Percentiles rank a stretch among this genome's conserved stretches.
phyloP scores from a whole-genome alignment of 2,329 filamentous ascomycete species.

The Aspergillus sp. region DNA sequence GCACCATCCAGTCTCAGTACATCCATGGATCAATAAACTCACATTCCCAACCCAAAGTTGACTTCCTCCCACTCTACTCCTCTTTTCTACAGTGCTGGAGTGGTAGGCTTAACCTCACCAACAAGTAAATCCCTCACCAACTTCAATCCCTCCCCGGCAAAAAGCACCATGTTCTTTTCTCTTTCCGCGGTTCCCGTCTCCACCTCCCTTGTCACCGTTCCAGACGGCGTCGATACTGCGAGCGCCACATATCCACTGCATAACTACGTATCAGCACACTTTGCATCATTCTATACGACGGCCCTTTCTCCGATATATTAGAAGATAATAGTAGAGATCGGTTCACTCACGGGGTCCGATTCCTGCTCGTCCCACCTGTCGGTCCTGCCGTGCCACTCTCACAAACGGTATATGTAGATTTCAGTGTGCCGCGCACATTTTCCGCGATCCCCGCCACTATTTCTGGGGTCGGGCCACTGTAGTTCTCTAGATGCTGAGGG shows the following conservation, averaged over 20 bases:
- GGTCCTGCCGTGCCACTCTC: constrained; percentile 68
- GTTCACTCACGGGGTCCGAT: constrained; percentile 55
- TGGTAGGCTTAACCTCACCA: constrained; percentile 13
- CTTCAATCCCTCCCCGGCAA: constrained; percentile 60
- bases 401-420: constrained; percentile 58
- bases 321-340: neutral
- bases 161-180: constrained; percentile 64
- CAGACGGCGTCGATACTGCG: constrained; percentile 58
- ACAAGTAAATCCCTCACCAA: constrained; percentile 60
- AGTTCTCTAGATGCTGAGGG: constrained; percentile 51
- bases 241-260: constrained; percentile 63
- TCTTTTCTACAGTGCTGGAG: neutral
- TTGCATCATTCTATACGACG: no score
- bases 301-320: no score
- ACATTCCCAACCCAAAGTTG: no score
- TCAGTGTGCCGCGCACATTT: constrained; percentile 57
- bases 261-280: constrained; percentile 1
- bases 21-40: no score
- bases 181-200: constrained; percentile 59
- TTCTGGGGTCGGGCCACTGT: constrained; percentile 61
- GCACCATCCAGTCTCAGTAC: no score
- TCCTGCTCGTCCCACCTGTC: constrained; percentile 58
- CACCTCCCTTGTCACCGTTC: constrained; percentile 56
- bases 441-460: constrained; percentile 60
- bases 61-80: no score